Evolutionary conservation across 2,329 filamentous ascomycete species (phyloP), one percentile per base, ranked within the genome.

Genomic region (Arthrobotrys megalospora): DNA sequence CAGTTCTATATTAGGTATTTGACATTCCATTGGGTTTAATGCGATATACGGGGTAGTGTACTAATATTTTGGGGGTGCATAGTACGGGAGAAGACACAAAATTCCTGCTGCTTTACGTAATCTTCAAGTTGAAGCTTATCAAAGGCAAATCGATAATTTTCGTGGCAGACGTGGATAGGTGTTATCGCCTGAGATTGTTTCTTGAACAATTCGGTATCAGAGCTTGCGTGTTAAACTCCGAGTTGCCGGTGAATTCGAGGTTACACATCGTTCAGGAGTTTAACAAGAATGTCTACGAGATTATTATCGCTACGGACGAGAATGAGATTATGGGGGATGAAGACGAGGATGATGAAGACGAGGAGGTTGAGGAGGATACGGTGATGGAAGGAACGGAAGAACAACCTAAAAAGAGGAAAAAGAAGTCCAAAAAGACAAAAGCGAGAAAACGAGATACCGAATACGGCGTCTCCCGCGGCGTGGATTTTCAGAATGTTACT

Each of bases 191-290:
- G 24, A 97, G 97, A 85, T 88, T 99, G 6, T 99, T 96, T 83
- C 89, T 99, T 65, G 96, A 99, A 85, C 96, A 99, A 83, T 99
- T 99, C 83, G 94, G 94, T 55, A 95, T 97, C 83, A 92, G 93
- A 83, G 95, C 93, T 82, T 97, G 93, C 84, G 93, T 97, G 32
- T 86, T 99, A 47, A 99, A 99, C 85, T 96, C 93, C 0, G 95
- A 99, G 83, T 86, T 99, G 41, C 96, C 96, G 0, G 91, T 98
- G 80, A 97, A 97, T 82, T 96, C 93, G 0, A 89, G 96, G 76
- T 90, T 97, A 45, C 95, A 99, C 83, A 94, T 97, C 1, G 95
- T 99, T 1, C 92, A 98, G 82, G 94, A 98, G 84, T 99, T 99
- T 86, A 99, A 98, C 86, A 92, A 93, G 85, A 93, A 93, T 66